Evolutionary conservation across 2,329 filamentous ascomycete genomes (phyloP).

Genomic region (Trichoderma arundinaceum): DNA sequence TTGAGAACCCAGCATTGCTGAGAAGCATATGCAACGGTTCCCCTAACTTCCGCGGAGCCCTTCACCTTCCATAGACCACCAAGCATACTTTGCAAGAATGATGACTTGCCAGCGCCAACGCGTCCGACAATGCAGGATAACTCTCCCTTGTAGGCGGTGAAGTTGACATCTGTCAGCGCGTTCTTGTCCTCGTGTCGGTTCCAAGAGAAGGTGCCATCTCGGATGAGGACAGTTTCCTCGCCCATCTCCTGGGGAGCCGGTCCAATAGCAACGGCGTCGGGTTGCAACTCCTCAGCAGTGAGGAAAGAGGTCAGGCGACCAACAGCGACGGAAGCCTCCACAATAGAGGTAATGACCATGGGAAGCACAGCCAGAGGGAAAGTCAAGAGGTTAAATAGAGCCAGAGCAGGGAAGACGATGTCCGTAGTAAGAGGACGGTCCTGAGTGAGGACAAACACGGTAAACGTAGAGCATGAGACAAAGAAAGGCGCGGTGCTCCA

Average conservation of each 20-base stretch:
- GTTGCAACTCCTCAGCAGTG: constrained; percentile 85
- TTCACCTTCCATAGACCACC: constrained; percentile 91
- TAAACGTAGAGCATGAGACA: constrained; percentile 95
- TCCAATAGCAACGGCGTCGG: constrained; percentile 75
- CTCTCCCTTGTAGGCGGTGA: constrained; percentile 89
- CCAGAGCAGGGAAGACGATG: constrained; percentile 89
- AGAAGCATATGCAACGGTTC: constrained; percentile 86
- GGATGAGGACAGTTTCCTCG: constrained; percentile 84
- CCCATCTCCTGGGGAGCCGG: constrained; percentile 75
- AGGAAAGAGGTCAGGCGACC: constrained; percentile 84
- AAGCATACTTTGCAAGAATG: constrained; percentile 83
- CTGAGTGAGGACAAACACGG: constrained; percentile 87
- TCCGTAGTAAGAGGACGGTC: constrained; percentile 85
- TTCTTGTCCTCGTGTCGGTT: constrained; percentile 77
- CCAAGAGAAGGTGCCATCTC: constrained; percentile 92
- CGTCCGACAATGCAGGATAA: constrained; percentile 91
- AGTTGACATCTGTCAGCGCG: constrained; percentile 82
- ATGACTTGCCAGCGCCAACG: constrained; percentile 95
- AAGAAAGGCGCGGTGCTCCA: constrained; percentile 98
- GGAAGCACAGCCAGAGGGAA: constrained; percentile 93
- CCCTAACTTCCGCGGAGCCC: constrained; percentile 82
- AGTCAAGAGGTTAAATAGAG: constrained; percentile 90
- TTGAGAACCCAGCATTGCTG: constrained; percentile 98
- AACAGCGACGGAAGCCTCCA: constrained; percentile 94
- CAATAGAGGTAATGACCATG: constrained; percentile 97